Base-by-base conservation (phyloP, 169 alveolate genomes). In the Plasmodium vivax region DNA sequence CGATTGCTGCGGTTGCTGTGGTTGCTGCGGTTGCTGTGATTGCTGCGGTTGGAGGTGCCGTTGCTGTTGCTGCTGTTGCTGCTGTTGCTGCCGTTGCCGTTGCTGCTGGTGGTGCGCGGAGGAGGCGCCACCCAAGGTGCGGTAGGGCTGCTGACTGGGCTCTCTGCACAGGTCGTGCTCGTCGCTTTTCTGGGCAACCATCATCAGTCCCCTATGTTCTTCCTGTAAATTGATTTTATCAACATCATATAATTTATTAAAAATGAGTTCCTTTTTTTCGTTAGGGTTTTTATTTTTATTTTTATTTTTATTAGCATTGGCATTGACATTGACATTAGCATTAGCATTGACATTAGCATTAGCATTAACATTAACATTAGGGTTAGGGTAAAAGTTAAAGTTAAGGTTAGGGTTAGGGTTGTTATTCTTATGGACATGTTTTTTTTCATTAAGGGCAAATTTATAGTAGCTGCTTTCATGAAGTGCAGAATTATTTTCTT, bases 161-260 rank as follows among this genome's bases (percentile, higher is more conserved):
- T 68, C 77, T 23, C 77, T 68, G 77, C 77, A 9, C 34, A 30
- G 7, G 38, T 68, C 77, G 38, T 23, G 32, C 38, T 68, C 77
- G 12, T 68, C 43, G 1, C 1, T 8, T 27, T 68, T 68, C 10
- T 68, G 77, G 38, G 19, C 77, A 68, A 23, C 77, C 38, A 68
- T 68, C 43, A 68, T 23, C 43, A 68, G 23, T 19, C 77, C 81
- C 91, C 80, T 47, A 82, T 51, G 91, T 54, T 83, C 81, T 32
- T 51, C 91, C 91, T 83, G 91, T 83, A 83, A 83, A 83, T 83
- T 83, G 62, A 30, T 84, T 84, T 84, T 71, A 72, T 84, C 84
- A 84, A 51, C 58, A 84, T 84, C 23, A 84, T 73, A 43, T 73
- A 84, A 84, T 84, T 84, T 83, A 83, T 83, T 83, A 54, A 83